Evolutionary conservation across 2,329 filamentous ascomycete genomes (phyloP).

Genomic region (Westerdykella ornata): DNA sequence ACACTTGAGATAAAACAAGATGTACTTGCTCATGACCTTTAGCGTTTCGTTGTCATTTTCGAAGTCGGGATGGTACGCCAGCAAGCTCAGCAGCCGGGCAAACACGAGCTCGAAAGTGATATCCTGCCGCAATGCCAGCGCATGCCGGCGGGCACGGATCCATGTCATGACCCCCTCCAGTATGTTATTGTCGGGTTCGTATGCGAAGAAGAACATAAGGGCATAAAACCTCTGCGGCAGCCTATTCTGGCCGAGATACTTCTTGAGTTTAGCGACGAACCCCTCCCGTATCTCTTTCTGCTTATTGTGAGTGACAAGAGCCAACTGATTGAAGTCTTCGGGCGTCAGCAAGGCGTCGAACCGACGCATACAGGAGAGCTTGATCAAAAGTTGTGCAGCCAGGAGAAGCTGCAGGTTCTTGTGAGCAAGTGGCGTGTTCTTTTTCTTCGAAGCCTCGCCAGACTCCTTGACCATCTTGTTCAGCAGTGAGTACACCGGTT

Average conservation of each 20-base stretch:
- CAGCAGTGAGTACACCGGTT: constrained; percentile 69
- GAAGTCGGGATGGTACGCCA: constrained; percentile 93
- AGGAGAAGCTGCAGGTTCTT: constrained; percentile 73
- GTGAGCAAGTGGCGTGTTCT: constrained; percentile 68
- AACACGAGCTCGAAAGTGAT: constrained; percentile 73
- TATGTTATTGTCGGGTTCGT: constrained; percentile 71
- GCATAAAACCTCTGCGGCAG: constrained; percentile 76
- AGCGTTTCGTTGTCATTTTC: constrained; percentile 56
- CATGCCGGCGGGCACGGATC: constrained; percentile 72
- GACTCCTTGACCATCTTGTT: constrained; percentile 67
- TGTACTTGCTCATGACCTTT: constrained; percentile 76
- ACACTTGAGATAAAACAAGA: constrained; percentile 78
- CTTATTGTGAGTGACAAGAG: constrained; percentile 73
- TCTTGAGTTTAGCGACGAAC: constrained; percentile 82
- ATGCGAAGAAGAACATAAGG: constrained; percentile 82
- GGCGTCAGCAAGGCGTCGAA: constrained; percentile 71
- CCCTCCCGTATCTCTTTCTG: constrained; percentile 65
- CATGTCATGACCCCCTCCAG: constrained; percentile 75
- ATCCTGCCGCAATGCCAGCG: constrained; percentile 50
- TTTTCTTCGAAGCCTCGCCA: constrained; percentile 70
- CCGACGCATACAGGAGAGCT: constrained; percentile 69
- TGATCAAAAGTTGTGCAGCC: constrained; percentile 72
- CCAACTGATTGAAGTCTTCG: constrained; percentile 71
- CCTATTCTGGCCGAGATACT: constrained; percentile 70
- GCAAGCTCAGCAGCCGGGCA: constrained; percentile 72